Base-by-base conservation (phyloP, 1,139 yeast genomes). In the Candida sp. region DNA sequence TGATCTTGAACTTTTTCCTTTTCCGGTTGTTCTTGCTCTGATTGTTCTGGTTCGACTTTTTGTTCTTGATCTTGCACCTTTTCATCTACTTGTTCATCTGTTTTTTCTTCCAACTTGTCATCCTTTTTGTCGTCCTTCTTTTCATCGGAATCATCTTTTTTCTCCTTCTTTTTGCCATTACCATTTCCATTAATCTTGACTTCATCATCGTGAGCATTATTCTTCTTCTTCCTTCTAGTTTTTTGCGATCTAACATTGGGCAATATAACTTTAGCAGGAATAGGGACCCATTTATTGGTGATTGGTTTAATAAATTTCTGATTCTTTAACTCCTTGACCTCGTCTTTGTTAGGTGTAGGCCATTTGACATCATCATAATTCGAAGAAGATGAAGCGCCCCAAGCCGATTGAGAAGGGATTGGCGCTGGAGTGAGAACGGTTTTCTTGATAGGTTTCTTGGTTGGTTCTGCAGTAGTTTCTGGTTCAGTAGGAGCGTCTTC, bases 211-310 rank as follows among this genome's bases (percentile, higher is more conserved):
- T 43, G 45, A 21, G 23, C 33, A 21, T 30, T 37, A n/a, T 36
- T 39, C 19, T 64, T 66, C 56, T 63, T 67, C 53, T 66, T 70
- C 54, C 68, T 65, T 56, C 63, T 37, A 4, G 39, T 25, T 37
- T 48, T 54, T 32, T 58, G 50, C 39, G 44, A 39, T 46, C 53
- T 49, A 7, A 69, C 57, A 48, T 61, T 66, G 35, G 81, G 73
- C 48, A 79, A 71, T 42, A 79, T 81, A 43, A 86, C 84, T 49
- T 84, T 79, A 27, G 93, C 95, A 52, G 81, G 79, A 60, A 84
- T 82, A n/a, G 96, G 96, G 38, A 87, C 86, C 96, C 96, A 89
- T 64, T 88, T 88, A 56, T 85, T 90, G 52, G 83, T 81, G 50
- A 84, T 81, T 33, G 87, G 75, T 51, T 72, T 79, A 51, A 70